Evolutionary conservation across 148 eudicot genomes (phyloP), one percentile per base, ranked within the genome.

Genomic region (Tetragonia tetragonoides): DNA sequence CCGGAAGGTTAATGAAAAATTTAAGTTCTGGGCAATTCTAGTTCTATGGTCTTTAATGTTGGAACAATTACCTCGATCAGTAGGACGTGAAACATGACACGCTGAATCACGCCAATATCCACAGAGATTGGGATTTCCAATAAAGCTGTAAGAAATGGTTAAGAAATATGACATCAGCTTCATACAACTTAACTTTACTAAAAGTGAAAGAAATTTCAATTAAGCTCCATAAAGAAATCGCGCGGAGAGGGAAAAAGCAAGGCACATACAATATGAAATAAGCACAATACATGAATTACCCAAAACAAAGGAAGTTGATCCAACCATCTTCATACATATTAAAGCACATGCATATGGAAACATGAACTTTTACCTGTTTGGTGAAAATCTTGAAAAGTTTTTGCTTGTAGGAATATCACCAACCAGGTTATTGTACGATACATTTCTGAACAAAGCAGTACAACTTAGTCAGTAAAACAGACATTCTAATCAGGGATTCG

Each of bases 321-420:
- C 15, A 53, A 60, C 14, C 6, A 23, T 28, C 14, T 23, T 10
- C 16, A 11, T 23, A 54, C 16, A 72, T 28, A 10, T 61, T 15
- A 28, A 16, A 41, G 40, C 40, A 28, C 16, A 60, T 49, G 3
- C 42, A 37, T 7, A 24, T 18, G n/a, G 21, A 63, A 77, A 21
- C 11, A 37, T 66, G 3, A 17, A 37, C 5, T 34, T 11, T 21
- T 78, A 96, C 99, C 99, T 91, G 72, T 91, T 92, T 5, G 97
- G 93, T 11, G 91, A 84, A 75, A 96, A 96, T 80, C 98, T 86
- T 12, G 99, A 89, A 76, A 96, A 96, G 83, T 96, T 96, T 75
- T 93, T 91, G 83, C 90, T 88, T 8, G 91, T 76, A 18, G 98
- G 99, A 72, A 96, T 81, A 79, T 83, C 78, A 54, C 99, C 99